These are phyloP conservation scores for Paramarasmius palmivorus DNA, from an alignment of 1,284 basidiomycete species.

Conservation along the genomic window DNA sequence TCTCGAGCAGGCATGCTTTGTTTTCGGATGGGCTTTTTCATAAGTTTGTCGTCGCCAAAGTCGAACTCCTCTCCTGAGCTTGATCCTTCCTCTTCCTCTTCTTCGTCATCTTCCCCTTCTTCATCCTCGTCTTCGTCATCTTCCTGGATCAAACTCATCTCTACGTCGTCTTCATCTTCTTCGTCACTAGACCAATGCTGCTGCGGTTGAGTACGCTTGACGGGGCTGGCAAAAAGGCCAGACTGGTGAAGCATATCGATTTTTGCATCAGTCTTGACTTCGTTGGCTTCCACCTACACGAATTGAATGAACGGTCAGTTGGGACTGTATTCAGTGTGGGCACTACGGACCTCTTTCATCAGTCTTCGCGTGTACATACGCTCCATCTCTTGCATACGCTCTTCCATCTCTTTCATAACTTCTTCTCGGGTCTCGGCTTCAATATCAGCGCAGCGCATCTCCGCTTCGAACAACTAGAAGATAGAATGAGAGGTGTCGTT, in stretches of 20 bases:
- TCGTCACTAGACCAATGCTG: constrained; percentile 12
- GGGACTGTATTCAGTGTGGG: too few species aligned
- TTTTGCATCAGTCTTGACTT: constrained; percentile 87
- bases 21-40: constrained; percentile 16
- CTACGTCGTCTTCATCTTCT: constrained; percentile 35
- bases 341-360: constrained; percentile 67
- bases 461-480: constrained; percentile 87
- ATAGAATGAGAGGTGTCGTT: background rate
- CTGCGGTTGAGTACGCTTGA: constrained; percentile 30
- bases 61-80: constrained; percentile 23
- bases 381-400: constrained; percentile 81
- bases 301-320: constrained; percentile 8
- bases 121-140: constrained; percentile 10
- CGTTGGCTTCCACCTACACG: constrained; percentile 71
- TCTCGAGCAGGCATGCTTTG: constrained; percentile 23
- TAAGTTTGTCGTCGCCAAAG: constrained; percentile 20
- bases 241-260: constrained; percentile 88
- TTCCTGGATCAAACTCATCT: constrained; percentile 35
- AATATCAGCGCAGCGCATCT: constrained; percentile 82
- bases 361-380: constrained; percentile 73
- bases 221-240: constrained; percentile 57
- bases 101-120: constrained; percentile 19
- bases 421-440: constrained; percentile 92
- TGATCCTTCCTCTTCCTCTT: constrained; percentile 22
- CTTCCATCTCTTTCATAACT: constrained; percentile 88